Conservation (phyloP, 768 basidiomycete genomes). For the Macrolepiota albuminosa region DNA sequence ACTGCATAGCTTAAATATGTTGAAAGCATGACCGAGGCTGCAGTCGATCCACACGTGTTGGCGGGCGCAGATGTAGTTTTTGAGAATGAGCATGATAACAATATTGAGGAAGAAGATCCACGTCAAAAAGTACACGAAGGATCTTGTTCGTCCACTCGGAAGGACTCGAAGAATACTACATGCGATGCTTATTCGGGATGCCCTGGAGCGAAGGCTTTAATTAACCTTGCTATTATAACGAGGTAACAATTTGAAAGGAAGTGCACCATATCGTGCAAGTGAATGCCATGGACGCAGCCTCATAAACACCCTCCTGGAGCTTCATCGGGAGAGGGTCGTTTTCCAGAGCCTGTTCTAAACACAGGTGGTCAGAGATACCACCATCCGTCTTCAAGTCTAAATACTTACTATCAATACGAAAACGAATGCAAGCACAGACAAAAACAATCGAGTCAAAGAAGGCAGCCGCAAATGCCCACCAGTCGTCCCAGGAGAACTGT, state of each 20-base stretch:
- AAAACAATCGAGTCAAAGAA: slow-evolving; percentile 10
- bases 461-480: slow-evolving; percentile 9
- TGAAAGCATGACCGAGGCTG: slow-evolving; percentile 4
- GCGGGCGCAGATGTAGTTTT: slow-evolving; percentile 10
- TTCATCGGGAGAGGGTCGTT: background rate
- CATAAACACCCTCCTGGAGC: background rate
- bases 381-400: background rate
- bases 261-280: slow-evolving; percentile 16
- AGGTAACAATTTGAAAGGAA: background rate
- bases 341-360: background rate
- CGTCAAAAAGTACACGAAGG: background rate
- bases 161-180: slow-evolving; percentile 17
- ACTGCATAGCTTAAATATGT: slow-evolving; percentile 13
- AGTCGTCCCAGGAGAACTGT: slow-evolving; percentile 15
- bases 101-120: slow-evolving; percentile 7
- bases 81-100: slow-evolving; percentile 10
- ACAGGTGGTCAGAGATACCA: background rate
- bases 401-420: slow-evolving; percentile 5
- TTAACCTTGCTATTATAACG: background rate
- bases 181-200: slow-evolving; percentile 17
- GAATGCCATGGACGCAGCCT: slow-evolving; percentile 8
- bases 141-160: slow-evolving; percentile 6
- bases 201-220: slow-evolving; percentile 8
- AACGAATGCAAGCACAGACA: slow-evolving; percentile 4
- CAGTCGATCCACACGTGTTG: slow-evolving; percentile 11